Percentiles rank a stretch among this genome's conserved stretches.
These are phyloP conservation scores for Onygena corvina DNA, from an alignment of 2,329 filamentous ascomycete genomes.

Conservation along the genomic window DNA sequence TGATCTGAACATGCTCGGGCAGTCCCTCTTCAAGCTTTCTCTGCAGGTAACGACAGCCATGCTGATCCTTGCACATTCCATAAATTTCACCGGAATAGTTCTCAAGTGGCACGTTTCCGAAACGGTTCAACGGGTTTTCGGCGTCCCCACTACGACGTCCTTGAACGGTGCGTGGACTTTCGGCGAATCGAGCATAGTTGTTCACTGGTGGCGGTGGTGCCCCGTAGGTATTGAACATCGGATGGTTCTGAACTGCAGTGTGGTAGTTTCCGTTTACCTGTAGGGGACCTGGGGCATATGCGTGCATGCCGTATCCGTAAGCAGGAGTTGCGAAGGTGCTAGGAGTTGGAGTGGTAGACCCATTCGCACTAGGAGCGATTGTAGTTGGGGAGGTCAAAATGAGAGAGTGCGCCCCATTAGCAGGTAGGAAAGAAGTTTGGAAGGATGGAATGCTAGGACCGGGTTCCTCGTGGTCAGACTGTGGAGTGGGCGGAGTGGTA, in stretches of 20 bases:
- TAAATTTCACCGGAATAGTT: constrained; percentile 74
- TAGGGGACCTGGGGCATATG: constrained; percentile 43
- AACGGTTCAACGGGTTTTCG: constrained; percentile 58
- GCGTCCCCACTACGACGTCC: constrained; percentile 46
- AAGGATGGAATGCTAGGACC: constrained; percentile 46
- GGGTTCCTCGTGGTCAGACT: constrained; percentile 36
- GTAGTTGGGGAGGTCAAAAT: constrained; percentile 34
- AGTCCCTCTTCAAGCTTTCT: constrained; percentile 90
- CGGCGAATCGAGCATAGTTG: constrained; percentile 44
- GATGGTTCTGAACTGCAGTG: constrained; percentile 42
- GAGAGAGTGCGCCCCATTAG: constrained; percentile 66
- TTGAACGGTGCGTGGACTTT: constrained; percentile 66
- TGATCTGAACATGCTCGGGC: constrained; percentile 73
- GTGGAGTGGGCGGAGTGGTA: constrained; percentile 12
- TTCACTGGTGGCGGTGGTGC: constrained; percentile 21
- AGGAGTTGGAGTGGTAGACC: constrained; percentile 24
- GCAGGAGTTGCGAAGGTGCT: constrained; percentile 29
- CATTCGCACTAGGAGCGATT: constrained; percentile 19
- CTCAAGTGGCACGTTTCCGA: constrained; percentile 71
- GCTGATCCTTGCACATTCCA: constrained; percentile 88
- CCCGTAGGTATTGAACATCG: constrained; percentile 46
- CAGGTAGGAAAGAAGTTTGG: constrained; percentile 65
- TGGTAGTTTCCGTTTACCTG: constrained; percentile 26
- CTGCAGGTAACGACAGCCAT: constrained; percentile 91
- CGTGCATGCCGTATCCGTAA: constrained; percentile 41